Base-by-base conservation (phyloP, 2,329 filamentous ascomycete genomes). In the Colletotrichum sp. region DNA sequence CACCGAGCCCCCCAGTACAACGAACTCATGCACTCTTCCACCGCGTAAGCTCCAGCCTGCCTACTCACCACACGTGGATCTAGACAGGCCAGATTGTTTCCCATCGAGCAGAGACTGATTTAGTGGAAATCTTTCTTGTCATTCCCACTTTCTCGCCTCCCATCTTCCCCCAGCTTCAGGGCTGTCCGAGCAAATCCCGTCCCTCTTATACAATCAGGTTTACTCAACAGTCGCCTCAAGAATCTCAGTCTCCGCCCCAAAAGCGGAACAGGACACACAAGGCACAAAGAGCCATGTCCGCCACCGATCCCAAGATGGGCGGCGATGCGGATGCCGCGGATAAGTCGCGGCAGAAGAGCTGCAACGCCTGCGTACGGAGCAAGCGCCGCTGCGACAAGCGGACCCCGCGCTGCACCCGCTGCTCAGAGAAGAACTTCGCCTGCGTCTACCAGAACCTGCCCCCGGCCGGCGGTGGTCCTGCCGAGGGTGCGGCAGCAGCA, bases 321-420 rank as follows among this genome's bases (percentile, higher is more conserved):
- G 44, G 39, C 24, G 63, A 75, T 12, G 10, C 64, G 60, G 76
- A 77, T 69, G 69, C 65, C 26, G 78, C 79, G 44, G 82, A 84
- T 49, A 83, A 85, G 59, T 92, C 85, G 89, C 82, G 87, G 75
- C 87, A 88, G 79, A 88, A 87, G 84, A 88, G 86, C 82, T 89
- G 87, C 83, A 87, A 88, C 77, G 84, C 86, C 69, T 89, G 87
- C 78, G 87, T 89, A 65, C 84, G 84, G 69, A 85, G 86, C 80
- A 89, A 89, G 80, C 83, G 87, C 66, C 84, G 87, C 75, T 89
- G 87, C 80, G 87, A 89, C 79, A 88, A 88, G 83, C 83, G 80
- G 62, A 82, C 81, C 10, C 87, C 87, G 18, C 81, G 81, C 62
- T 89, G 87, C 79, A 83, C 83, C 26, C 86, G 87, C 68, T 89